Base-by-base conservation (phyloP, 768 basidiomycete species). In the Mycena leptocephala region DNA sequence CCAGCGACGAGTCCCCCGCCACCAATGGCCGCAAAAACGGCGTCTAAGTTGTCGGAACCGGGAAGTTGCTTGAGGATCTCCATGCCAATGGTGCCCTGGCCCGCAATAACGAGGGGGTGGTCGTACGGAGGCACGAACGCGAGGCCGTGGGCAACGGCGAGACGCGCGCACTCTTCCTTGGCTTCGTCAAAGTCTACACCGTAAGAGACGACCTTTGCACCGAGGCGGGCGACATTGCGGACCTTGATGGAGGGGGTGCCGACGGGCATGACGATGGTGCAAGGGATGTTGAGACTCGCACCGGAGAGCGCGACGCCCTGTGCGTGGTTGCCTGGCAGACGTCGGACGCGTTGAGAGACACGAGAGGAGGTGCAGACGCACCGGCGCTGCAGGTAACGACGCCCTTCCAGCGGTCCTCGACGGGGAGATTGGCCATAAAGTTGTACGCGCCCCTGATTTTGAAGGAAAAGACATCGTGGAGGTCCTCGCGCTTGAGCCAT, bases 381-480 rank as follows among this genome's bases (percentile, higher is more conserved):
- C 97, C 98, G 74, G 98, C 98, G 83, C 96, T 98, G 82, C 98
- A 99, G 59, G 98, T 99, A 69, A 99, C 89, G 79, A 99, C 98
- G 73, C 98, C 98, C 85, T 97, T 97, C 96, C 97, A 97, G 72
- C 96, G 90, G 82, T 99, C 98, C 70, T 97, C 96, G 37, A 95
- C 93, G 10, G 88, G 88, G 41, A 99, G 88, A 84, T 91, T 91
- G 26, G 96, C 96, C 98, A 99, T 99, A 81, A 98, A 96, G 84
- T 99, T 99, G 88, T 98, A 99, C 37, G 98, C 98, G 28, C 98
- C 98, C 6, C 98, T 90, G 59, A 99, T 97, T 83, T 99, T 99
- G 93, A 99, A 99, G 83, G 96, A 97, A 84, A 99, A 99, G 24
- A 99, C 98, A 81, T 96, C 94, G 58, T 99, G 98, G 3, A 98